Evolutionary conservation across 805 yeast species (phyloP), one percentile per base, ranked within the genome.

Genomic region (Hanseniaspora lachancei): DNA sequence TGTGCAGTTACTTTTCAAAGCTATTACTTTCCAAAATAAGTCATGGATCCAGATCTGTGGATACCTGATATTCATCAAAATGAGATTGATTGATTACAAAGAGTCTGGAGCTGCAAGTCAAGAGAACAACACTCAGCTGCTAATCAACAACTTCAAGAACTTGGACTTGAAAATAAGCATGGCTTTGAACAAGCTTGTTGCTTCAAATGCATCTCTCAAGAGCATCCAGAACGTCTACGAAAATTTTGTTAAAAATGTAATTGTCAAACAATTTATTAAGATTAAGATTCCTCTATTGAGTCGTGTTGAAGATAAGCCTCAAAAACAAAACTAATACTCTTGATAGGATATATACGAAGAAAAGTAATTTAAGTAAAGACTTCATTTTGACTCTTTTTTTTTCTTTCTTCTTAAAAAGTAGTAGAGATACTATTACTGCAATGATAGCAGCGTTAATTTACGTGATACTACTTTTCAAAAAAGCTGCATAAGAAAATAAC

Each of bases 1-100:
- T 52, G 61, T 66, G 3, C 24, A 48, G 3, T 48, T 54, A 23
- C 20, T 48, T 4, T 18, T 54, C 21, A 42, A 36, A 5, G 43
- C 44, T 15, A n/a, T 54, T 16, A 20, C 49, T 13, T 48, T 54
- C 32, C 32, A 39, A 24, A 44, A 36, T 15, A 44, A n/a, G 15
- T 44, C 55, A 12, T 27, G 46, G 38, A 42, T 54, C 10, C 57
- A 54, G 24, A 35, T 51, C 12, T 9, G 18, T 16, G 36, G 42
- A 32, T 51, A 51, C 48, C 39, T 51, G 32, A 51, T 51, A 38
- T 51, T 51, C 29, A 51, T 51, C 20, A 51, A 51, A 21, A 21
- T 51, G 18, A 51, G 49, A 43, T 51, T 51, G 36, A 24, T 51
- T 27, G 43, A 27, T 12, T 44, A 51, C 24, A 12, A 20, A 13